Percentiles rank a stretch among this genome's conserved stretches.
These are phyloP conservation scores for Apium graveolens DNA, from an alignment of 129 eudicot genomes.

Conservation along the genomic window DNA sequence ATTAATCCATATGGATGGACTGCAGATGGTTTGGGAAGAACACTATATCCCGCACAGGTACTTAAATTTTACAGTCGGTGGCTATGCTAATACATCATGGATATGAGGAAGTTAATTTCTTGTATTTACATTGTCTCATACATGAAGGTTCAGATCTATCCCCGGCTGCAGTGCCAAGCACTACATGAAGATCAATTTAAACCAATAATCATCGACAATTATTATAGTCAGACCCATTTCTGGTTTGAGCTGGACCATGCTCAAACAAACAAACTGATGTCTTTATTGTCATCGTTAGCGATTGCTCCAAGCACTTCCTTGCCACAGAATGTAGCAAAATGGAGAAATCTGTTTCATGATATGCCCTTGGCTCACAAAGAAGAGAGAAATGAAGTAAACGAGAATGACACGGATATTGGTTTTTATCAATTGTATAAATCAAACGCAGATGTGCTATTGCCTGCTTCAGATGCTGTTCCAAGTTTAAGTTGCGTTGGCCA, in stretches of 20 bases:
- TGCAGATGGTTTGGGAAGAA: conserved; percentile 49
- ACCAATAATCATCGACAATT: conserved; percentile 60
- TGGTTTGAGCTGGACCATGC: conserved; percentile 88
- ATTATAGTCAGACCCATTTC: conserved; percentile 41
- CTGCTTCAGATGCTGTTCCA: conserved; percentile 14
- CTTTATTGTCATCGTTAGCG: conserved; percentile 42
- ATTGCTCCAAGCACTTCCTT: conserved; percentile 31
- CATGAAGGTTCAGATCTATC: conserved; percentile 51
- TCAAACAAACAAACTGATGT: conserved; percentile 46
- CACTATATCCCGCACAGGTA: conserved; percentile 84
- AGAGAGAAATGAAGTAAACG: conserved; percentile 21
- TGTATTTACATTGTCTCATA: neutral
- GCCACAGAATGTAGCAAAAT: conserved; percentile 22
- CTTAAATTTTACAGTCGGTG: conserved; percentile 3
- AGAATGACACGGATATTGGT: conserved; percentile 8
- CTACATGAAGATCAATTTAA: conserved; percentile 51
- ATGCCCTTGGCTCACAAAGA: conserved; percentile 12
- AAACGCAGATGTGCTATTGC: conserved; percentile 15
- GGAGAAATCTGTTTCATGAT: neutral
- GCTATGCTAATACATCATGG: conserved; percentile 1
- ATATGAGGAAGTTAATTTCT: neutral
- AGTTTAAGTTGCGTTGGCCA: conserved; percentile 19
- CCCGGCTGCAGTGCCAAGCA: conserved; percentile 43
- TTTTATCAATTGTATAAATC: conserved; percentile 15
- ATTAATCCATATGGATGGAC: conserved; percentile 85